Conservation (phyloP, 805 yeast genomes). For the Candida ipomoeae region DNA sequence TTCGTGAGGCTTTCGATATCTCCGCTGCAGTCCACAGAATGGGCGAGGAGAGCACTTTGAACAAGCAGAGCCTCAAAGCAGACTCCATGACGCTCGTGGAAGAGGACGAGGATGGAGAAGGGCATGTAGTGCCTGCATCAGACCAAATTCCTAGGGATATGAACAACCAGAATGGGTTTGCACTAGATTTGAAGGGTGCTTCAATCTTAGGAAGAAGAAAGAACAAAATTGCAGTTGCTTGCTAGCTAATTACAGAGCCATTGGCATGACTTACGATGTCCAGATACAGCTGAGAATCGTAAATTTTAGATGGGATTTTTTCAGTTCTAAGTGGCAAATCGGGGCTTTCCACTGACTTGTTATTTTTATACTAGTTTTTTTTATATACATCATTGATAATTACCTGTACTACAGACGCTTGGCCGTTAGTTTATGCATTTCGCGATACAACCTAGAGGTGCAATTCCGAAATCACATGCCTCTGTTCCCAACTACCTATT, state of each 20-base stretch:
- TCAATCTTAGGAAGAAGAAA: conserved; percentile 46
- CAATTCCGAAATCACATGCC: too few species aligned
- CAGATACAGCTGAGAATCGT: not conserved
- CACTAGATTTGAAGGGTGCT: conserved; percentile 49
- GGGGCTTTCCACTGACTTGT: not conserved
- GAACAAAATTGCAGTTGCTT: conserved; percentile 18
- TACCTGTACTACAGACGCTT: not conserved
- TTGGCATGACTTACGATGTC: not conserved
- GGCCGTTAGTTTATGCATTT: not conserved
- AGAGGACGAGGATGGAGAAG: conserved; percentile 38
- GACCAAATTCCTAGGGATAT: conserved; percentile 11
- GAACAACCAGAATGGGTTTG: conserved; percentile 27
- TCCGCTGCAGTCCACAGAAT: conserved; percentile 81
- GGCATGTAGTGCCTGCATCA: conserved; percentile 4
- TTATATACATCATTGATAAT: not conserved
- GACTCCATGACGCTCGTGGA: conserved; percentile 25
- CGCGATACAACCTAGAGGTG: not conserved
- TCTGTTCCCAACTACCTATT: too few species aligned
- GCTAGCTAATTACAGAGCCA: not conserved
- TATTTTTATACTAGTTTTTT: not conserved
- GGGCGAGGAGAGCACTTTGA: conserved; percentile 57
- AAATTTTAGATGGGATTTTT: not conserved
- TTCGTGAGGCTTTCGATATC: conserved; percentile 83
- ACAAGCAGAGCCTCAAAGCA: conserved; percentile 17
- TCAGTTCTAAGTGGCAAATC: not conserved